Evolutionary conservation across 345 rosid genomes (phyloP).

Genomic region (Brassica incana): DNA sequence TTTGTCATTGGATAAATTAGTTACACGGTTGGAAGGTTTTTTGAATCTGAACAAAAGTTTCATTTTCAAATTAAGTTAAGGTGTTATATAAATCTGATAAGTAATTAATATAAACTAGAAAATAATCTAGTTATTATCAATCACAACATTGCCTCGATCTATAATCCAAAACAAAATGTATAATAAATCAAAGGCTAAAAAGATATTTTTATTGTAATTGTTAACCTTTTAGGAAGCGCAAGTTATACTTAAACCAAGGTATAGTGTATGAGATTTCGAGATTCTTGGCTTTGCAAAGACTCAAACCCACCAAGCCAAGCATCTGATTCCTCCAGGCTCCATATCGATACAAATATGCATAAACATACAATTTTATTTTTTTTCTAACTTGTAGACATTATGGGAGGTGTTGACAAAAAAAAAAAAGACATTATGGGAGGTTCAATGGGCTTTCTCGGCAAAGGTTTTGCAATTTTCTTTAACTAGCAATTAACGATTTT

Average conservation of each 20-base stretch:
- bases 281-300: conserved; percentile 31
- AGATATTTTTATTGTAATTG: not conserved
- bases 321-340: not conserved
- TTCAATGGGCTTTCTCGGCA: conserved; percentile 43
- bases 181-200: conserved; percentile 1
- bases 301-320: conserved; percentile 20
- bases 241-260: conserved; percentile 26
- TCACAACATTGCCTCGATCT: not conserved
- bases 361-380: not conserved
- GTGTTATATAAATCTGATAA: not conserved
- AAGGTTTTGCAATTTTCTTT: conserved; percentile 43
- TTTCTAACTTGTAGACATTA: not conserved
- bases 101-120: not conserved
- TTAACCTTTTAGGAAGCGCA: not conserved
- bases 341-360: conserved; percentile 17
- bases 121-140: not conserved
- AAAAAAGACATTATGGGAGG: not conserved
- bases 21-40: not conserved
- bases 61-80: not conserved
- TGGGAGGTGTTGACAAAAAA: not conserved
- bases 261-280: not conserved
- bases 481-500: not conserved
- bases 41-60: not conserved
- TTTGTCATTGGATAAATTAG: not conserved
- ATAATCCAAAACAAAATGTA: not conserved